Evolutionary conservation across 1,139 yeast genomes (phyloP), one percentile per base, ranked within the genome.

Genomic region (Yamadazyma atlantica): DNA sequence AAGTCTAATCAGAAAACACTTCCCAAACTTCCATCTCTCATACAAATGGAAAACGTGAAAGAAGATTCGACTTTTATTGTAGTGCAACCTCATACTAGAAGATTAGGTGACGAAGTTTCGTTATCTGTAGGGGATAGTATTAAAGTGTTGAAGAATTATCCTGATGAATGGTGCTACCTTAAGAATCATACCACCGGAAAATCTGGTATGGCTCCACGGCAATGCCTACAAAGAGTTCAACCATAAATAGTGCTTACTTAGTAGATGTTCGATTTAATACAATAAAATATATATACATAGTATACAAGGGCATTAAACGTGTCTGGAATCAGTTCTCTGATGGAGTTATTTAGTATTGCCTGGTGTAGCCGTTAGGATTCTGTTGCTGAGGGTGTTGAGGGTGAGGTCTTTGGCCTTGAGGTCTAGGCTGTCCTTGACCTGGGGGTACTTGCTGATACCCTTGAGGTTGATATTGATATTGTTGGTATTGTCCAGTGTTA

Each of bases 151-250:
- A 54, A 56, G 24, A 52, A 50, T n/a, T 65, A 60, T 42, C 46
- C 61, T 10, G 75, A 69, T 40, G 73, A 71, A 2, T 70, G 76
- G 76, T 66, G 72, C 41, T 51, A 54, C 21, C 60, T 66, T 9
- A 51, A 36, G 30, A 29, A 13, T n/a, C 10, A 31, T 41, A 32
- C 22, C 48, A 24, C 41, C 38, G 49, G 19, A 38, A 41, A 14
- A 29, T 38, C 48, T 16, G 75, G 75, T 1, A 57, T 68, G 50
- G 64, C 65, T 2, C 75, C 75, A 0, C 51, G 50, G 32, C 45
- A 57, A 36, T 68, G 73, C 43, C 46, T 68, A 23, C 33, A 32
- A 29, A 35, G 12, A 19, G n/a, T 29, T 19, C 25, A 29, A n/a
- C 4, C 6, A 8, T 16, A 17, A 16, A 10, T n/a, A n/a, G n/a